These are phyloP conservation scores for Boletus coccyginus DNA, from an alignment of 768 basidiomycete species.

Conservation along the genomic window DNA sequence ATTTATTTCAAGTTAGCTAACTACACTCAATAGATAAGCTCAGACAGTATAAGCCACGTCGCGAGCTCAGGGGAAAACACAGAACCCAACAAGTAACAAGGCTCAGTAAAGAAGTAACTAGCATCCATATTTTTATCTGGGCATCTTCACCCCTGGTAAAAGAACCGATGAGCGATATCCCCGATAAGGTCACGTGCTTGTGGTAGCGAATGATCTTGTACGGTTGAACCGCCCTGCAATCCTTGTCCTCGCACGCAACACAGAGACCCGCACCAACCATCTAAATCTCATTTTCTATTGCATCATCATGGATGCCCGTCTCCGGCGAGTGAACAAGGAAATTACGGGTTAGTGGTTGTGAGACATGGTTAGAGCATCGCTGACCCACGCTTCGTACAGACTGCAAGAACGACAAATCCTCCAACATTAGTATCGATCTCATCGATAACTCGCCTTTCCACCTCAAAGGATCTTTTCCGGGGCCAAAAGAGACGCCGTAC, in stretches of 20 bases:
- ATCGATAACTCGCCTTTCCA: slow-evolving; percentile 90
- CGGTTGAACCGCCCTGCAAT: background rate
- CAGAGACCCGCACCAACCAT: background rate
- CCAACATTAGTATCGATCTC: slow-evolving; percentile 82
- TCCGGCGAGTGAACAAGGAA: slow-evolving; percentile 92
- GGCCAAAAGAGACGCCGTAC: slow-evolving; percentile 92
- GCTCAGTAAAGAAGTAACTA: no score
- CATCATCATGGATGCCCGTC: slow-evolving; percentile 75
- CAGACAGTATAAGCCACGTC: no score
- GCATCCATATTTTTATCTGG: no score
- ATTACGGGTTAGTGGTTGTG: slow-evolving; percentile 60
- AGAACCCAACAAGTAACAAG: no score
- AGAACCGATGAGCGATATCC: background rate
- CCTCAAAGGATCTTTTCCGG: slow-evolving; percentile 86
- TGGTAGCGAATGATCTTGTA: background rate
- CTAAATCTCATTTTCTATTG: background rate
- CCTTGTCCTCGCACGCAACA: background rate
- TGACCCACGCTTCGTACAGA: slow-evolving; percentile 44
- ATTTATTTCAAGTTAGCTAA: no score
- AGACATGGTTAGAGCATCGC: background rate
- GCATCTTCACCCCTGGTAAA: no score
- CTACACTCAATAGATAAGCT: no score
- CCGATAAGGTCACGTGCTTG: slow-evolving; percentile 26
- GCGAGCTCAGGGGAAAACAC: no score
- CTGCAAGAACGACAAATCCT: slow-evolving; percentile 93